These are phyloP conservation scores for Xanthoceras sorbifolium DNA, from an alignment of 345 rosid genomes.

Conservation along the genomic window DNA sequence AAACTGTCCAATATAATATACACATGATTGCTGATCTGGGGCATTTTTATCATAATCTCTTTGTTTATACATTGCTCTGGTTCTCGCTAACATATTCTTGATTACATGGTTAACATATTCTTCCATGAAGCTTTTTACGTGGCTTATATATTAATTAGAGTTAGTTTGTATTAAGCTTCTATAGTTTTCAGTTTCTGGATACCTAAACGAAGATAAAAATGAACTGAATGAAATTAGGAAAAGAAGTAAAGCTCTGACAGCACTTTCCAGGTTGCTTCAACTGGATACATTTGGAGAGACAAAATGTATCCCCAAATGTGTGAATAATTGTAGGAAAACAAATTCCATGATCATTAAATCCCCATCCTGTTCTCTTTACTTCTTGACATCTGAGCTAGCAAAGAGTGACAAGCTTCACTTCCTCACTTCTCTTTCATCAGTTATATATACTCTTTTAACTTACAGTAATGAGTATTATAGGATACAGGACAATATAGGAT, in stretches of 20 bases:
- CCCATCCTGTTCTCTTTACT: background rate
- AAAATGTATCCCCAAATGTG: background rate
- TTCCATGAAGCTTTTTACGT: conserved; percentile 10
- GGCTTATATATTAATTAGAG: conserved; percentile 7
- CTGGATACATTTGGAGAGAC: background rate
- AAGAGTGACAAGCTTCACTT: background rate
- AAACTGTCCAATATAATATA: background rate
- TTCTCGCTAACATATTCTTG: conserved; percentile 8
- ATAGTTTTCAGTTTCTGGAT: background rate
- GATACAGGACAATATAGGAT: too few relatives aligned
- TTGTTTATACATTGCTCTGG: background rate
- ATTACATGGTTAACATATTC: conserved; percentile 18
- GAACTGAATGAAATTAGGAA: background rate
- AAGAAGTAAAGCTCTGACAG: background rate
- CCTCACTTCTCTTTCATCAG: background rate
- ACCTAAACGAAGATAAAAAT: background rate
- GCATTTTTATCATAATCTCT: background rate
- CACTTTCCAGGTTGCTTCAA: background rate
- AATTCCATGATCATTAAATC: background rate
- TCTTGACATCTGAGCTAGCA: background rate
- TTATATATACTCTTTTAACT: background rate
- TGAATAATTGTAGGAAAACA: background rate
- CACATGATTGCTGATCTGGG: background rate
- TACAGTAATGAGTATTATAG: background rate
- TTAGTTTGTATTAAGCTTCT: conserved; percentile 14